Conservation (phyloP, 345 rosid species). For the Dimocarpus longan region DNA sequence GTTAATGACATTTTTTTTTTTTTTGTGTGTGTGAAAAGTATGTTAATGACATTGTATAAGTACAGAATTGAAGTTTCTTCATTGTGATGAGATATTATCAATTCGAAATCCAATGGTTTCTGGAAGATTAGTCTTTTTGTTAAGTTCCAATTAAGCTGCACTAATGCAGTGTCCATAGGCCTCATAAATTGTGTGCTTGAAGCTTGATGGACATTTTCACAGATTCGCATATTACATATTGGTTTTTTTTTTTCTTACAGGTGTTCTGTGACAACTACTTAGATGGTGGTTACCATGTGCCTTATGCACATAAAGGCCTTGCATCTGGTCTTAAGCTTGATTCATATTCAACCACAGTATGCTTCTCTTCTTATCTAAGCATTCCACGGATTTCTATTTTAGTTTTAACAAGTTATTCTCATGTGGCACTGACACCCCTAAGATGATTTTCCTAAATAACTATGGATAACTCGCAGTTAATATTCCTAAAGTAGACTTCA, state of each 20-base stretch:
- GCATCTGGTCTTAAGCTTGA: conserved; percentile 78
- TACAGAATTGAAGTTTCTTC: background rate
- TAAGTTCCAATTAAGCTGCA: background rate
- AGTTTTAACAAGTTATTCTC: background rate
- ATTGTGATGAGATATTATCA: background rate
- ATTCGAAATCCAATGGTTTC: background rate
- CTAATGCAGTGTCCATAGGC: background rate
- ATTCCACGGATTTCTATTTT: background rate
- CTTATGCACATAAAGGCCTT: conserved; percentile 85
- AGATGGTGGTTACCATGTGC: conserved; percentile 98
- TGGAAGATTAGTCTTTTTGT: background rate
- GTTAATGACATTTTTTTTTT: too few relatives aligned
- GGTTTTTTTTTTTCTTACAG: conserved; percentile 35
- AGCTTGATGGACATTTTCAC: background rate
- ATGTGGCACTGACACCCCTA: background rate
- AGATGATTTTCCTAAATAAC: background rate
- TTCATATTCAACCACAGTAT: conserved; percentile 78
- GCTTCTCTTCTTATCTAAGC: conserved; percentile 15
- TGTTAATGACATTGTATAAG: background rate
- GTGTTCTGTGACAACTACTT: conserved; percentile 98
- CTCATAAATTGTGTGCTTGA: background rate
- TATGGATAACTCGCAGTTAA: background rate
- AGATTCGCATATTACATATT: background rate
- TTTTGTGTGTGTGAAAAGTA: too few relatives aligned
- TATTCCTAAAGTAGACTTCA: background rate